Base-by-base conservation (phyloP, 257 asterid species). In the Nicotiana undulata region DNA sequence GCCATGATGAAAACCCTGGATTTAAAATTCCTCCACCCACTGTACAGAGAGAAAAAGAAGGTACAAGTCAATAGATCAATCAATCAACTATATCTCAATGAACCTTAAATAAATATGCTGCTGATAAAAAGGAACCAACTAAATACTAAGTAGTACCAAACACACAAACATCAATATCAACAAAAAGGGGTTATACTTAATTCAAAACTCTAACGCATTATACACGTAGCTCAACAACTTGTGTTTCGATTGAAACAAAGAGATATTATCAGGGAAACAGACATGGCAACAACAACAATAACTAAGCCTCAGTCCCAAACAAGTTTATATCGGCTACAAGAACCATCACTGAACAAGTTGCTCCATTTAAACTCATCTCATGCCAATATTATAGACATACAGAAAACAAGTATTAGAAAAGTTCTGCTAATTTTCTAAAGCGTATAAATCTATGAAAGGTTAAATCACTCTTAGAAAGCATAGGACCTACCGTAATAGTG, bases 1-100 rank as follows among this genome's bases (percentile, higher is more conserved):
- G 84, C 88, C 91, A 88, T 88, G 29, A 74, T 74, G 72, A 58
- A 66, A 53, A 20, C 44, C 59, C 59, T 22, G 49, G 59, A 70
- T 70, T 44, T 18, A 12, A 12, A 70, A 7, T 40, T 70, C 37
- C 77, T 22, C 29, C 77, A 70, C 13, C 56, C 20, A 70, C 58
- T 22, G 59, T 10, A 72, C 15, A 72, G 13, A 46, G 22, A 46
- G 22, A 44, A 18, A 40, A 72, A 72, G n/a, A 46, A 70, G 34
- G 77, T 70, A 70, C 37, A 44, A 9, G 9, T 46, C n/a, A 44
- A 22, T 70, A 70, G 0, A 70, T 70, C 59, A 68, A 6, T 4
- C 53, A 18, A 17, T 68, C 31, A 70, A 70, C 77, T 56, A 70
- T 6, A 56, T 44, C 34, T 1, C 18, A 44, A 22, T 6, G 6